Evolutionary conservation across 306 rosid genomes (phyloP).

Genomic region (Senna siamea): DNA sequence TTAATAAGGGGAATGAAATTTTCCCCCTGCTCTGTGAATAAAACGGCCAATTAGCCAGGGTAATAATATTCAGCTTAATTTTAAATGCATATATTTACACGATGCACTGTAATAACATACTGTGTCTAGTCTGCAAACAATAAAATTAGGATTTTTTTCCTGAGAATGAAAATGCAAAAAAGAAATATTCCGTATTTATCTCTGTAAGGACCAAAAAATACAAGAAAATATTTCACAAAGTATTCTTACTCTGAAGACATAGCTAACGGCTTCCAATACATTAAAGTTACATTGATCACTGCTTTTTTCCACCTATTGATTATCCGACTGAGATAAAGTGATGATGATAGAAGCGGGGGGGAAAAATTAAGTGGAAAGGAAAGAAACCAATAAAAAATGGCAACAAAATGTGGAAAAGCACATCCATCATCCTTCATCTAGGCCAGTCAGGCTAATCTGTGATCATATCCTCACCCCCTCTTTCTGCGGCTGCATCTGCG

Average conservation of each 20-base stretch:
- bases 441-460: slow-evolving; percentile 47
- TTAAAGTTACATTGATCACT: slow-evolving; percentile 59
- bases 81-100: background rate
- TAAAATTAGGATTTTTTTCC: background rate
- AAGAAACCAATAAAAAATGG: slow-evolving; percentile 52
- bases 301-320: slow-evolving; percentile 56
- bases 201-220: slow-evolving; percentile 37
- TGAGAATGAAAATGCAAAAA: background rate
- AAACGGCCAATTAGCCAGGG: background rate
- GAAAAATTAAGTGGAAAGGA: slow-evolving; percentile 33
- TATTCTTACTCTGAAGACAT: slow-evolving; percentile 57
- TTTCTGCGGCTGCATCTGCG: slow-evolving; percentile 79
- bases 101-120: background rate
- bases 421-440: slow-evolving; percentile 43
- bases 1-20: too few relatives aligned
- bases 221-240: slow-evolving; percentile 53
- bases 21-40: background rate
- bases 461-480: slow-evolving; percentile 61
- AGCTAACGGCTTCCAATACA: slow-evolving; percentile 56
- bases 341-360: slow-evolving; percentile 27
- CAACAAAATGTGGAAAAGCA: slow-evolving; percentile 54
- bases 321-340: slow-evolving; percentile 48
- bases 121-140: too few relatives aligned
- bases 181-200: slow-evolving; percentile 27
- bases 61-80: background rate